Base-by-base conservation (phyloP, 495 filamentous ascomycete genomes). In the Hyphodiscus hymeniophilus region DNA sequence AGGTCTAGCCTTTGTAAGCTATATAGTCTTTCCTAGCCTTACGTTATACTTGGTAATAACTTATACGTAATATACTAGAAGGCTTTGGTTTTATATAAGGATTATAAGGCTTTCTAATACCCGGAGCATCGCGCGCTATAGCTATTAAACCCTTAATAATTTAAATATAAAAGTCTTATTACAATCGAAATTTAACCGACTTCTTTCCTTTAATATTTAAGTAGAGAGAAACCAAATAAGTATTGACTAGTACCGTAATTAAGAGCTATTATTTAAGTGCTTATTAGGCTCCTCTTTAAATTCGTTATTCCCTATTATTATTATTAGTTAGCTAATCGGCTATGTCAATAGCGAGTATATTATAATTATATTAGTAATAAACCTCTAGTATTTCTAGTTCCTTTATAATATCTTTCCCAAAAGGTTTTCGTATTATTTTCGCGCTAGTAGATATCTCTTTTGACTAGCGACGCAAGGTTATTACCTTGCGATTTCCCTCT, bases 351-450 rank as follows among this genome's bases (percentile, higher is more conserved):
- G 18, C 21, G 13, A 20, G 12, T 23, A 43, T 43, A 43, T 43
- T 26, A 28, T 43, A 31, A 28, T 43, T 43, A 30, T 43, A 43
- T 24, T 23, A 20, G 40, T 43, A 20, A 12, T 20, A 20, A 16
- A 43, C 7, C 13, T 13, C 24, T 26, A 23, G 40, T 26, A 43
- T 43, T 15, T 20, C 22, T 20, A 43, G 40, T 7, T n/a, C 24
- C n/a, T 43, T 43, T n/a, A n/a, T 43, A 26, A 23, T 2, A 3
- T 43, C 3, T 2, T 43, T 16, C 26, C 40, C n/a, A 43, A 43
- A 43, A 18, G 40, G 40, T 12, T 15, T n/a, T 43, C 21, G 40
- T 41, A 18, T 18, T 17, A 11, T 30, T 23, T 43, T 30, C 15
- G 20, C 40, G 13, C 30, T 43, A 3, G 20, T n/a, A 2, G 21